Evolutionary conservation across 768 basidiomycete genomes (phyloP), one percentile per base, ranked within the genome.

Genomic region (Calocera cornea): DNA sequence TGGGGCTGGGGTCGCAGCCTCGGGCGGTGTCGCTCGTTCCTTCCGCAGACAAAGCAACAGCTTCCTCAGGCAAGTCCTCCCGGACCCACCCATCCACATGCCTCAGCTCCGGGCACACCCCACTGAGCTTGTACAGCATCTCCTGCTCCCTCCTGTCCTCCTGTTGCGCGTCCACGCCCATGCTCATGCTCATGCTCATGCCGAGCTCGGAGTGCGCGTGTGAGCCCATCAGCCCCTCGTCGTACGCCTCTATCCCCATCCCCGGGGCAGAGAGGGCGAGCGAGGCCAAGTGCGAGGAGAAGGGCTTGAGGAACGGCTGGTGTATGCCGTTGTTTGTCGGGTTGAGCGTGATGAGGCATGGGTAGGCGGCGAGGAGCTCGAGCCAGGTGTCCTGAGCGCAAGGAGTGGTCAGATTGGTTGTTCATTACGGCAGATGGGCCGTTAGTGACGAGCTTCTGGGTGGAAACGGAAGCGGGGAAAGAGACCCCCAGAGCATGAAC

Each of bases 251-350:
- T n/a, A n/a, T n/a, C 36, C 36, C 7, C 36, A 38, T 47, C 8
- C 16, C 8, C 19, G 8, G n/a, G n/a, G n/a, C n/a, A 27, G 49
- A 50, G 49, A 50, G 49, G 49, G 49, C 12, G 14, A 50, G 24
- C 11, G 10, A 19, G 14, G 54, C 54, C 14, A 47, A 19, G 44
- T 47, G 16, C 19, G 44, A 47, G 5, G 54, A 60, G 31, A 60
- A 60, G 14, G 54, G 54, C 19, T 60, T 60, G 14, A 60, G 54
- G 54, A 60, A 60, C 16, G 54, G 54, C 11, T 60, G 54, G 31
- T 60, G 54, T 5, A 60, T 60, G 54, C 54, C 54, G 27, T 60
- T 60, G 31, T 60, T 60, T 22, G 54, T 60, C 31, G 54, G 54
- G 31, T 60, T 60, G 27, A 60, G 54, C 7, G 54, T 60, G 54